Evolutionary conservation across 805 yeast species (phyloP).

Genomic region (Lipomyces orientalis): DNA sequence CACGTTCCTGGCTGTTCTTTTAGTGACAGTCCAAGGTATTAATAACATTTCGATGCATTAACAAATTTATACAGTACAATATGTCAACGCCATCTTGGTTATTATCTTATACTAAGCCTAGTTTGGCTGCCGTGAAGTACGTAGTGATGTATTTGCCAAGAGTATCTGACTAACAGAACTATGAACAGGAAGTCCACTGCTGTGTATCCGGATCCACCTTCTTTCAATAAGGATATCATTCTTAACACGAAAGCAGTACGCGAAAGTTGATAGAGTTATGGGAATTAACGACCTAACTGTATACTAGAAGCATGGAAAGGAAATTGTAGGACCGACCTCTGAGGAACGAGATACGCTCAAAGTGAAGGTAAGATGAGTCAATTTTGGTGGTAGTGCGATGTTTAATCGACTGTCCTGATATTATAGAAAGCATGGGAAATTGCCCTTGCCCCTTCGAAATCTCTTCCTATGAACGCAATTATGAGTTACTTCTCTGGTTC

Average conservation of each 20-base stretch:
- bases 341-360: conserved; percentile 35
- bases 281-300: not conserved
- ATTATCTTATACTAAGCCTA: conserved; percentile 10
- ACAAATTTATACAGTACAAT: not conserved
- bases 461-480: conserved; percentile 85
- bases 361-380: conserved; percentile 25
- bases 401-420: not conserved
- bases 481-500: conserved; percentile 95
- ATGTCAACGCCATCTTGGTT: conserved; percentile 24
- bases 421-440: conserved; percentile 80
- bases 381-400: not conserved
- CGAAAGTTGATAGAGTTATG: not conserved
- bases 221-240: conserved; percentile 31
- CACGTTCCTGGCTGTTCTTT: not conserved
- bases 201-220: conserved; percentile 25
- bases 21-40: not conserved
- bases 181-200: conserved; percentile 10
- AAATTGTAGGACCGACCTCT: conserved; percentile 22
- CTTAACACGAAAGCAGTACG: conserved; percentile 25
- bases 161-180: not conserved
- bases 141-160: not conserved
- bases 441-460: conserved; percentile 80
- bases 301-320: conserved; percentile 30
- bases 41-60: not conserved
- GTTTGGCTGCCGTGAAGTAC: conserved; percentile 23